Percentiles rank a stretch among this genome's conserved stretches.
These are phyloP conservation scores for Pyrenochaeta sp. DNA, from an alignment of 2,329 filamentous ascomycete species.

Conservation along the genomic window DNA sequence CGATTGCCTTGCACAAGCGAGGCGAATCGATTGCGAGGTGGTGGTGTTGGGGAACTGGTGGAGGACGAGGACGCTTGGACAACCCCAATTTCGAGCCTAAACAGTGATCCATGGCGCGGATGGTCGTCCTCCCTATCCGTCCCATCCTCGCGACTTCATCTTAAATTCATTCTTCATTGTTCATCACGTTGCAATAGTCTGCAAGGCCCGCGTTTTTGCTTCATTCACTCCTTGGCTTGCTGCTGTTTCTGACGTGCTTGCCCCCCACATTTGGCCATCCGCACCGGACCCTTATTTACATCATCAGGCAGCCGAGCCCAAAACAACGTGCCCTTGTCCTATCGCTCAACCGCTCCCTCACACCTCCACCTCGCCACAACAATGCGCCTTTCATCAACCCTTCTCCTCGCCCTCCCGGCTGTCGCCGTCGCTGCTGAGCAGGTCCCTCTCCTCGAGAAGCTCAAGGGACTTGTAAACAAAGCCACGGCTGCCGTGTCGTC, in stretches of 20 bases:
- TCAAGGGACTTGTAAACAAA: constrained; percentile 62
- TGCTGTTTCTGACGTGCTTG: constrained; percentile 14
- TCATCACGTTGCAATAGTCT: no score
- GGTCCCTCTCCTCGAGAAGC: constrained; percentile 67
- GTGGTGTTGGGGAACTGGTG: no score
- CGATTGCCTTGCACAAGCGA: no score
- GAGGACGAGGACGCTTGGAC: no score
- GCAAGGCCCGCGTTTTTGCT: no score
- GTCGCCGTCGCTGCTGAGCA: constrained; percentile 63
- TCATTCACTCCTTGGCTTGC: constrained; percentile 15
- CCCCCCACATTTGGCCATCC: constrained; percentile 28
- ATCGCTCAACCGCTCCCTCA: constrained; percentile 10
- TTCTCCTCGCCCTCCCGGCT: constrained; percentile 61
- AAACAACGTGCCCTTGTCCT: constrained; percentile 9
- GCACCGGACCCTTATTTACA: constrained; percentile 29
- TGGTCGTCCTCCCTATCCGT: no score
- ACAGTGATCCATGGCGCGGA: no score
- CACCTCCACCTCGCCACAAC: constrained; percentile 17
- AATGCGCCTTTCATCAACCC: constrained; percentile 61
- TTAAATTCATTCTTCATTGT: no score
- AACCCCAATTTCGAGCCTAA: no score
- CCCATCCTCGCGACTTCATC: no score
- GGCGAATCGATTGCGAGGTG: no score
- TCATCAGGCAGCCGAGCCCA: constrained; percentile 26
- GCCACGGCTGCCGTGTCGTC: constrained; percentile 64